Evolutionary conservation across 2,329 filamentous ascomycete genomes (phyloP).

Genomic region (Trichocomaceae sp.): DNA sequence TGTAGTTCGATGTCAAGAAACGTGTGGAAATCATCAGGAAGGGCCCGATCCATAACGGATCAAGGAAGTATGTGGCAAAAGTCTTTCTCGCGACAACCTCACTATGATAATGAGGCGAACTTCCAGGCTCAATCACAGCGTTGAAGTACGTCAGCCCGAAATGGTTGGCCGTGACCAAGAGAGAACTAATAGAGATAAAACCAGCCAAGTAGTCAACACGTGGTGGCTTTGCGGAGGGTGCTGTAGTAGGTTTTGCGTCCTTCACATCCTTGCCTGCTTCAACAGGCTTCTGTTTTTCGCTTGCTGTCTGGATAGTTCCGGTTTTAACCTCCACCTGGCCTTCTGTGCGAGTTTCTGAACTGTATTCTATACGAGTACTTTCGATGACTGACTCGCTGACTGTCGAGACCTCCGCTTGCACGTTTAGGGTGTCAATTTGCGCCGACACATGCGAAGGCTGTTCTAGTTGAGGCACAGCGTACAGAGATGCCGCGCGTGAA

Average conservation of each 20-base stretch:
- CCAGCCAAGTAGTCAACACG: conserved; percentile 45
- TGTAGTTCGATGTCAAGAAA: conserved; percentile 39
- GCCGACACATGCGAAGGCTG: neutral
- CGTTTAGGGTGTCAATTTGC: neutral
- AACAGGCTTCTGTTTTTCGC: neutral
- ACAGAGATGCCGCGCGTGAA: conserved; percentile 7
- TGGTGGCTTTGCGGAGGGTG: conserved; percentile 5
- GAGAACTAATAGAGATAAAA: conserved; percentile 38
- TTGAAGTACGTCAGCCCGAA: conserved; percentile 42
- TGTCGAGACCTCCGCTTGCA: neutral
- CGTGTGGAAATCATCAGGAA: conserved; percentile 46
- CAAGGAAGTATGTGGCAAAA: conserved; percentile 40
- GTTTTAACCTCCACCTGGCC: neutral
- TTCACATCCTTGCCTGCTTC: conserved; percentile 1
- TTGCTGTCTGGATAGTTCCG: neutral
- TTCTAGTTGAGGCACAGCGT: neutral
- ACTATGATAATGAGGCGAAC: conserved; percentile 32
- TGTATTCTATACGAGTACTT: neutral
- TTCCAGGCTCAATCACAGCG: conserved; percentile 32
- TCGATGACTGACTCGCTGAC: neutral
- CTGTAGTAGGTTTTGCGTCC: neutral
- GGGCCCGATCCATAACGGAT: conserved; percentile 44
- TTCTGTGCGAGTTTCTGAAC: neutral
- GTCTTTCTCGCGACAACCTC: conserved; percentile 39
- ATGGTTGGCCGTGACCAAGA: conserved; percentile 42